Evolutionary conservation across 768 basidiomycete species (phyloP), one percentile per base, ranked within the genome.

Genomic region (Sporobolomyces roseus): DNA sequence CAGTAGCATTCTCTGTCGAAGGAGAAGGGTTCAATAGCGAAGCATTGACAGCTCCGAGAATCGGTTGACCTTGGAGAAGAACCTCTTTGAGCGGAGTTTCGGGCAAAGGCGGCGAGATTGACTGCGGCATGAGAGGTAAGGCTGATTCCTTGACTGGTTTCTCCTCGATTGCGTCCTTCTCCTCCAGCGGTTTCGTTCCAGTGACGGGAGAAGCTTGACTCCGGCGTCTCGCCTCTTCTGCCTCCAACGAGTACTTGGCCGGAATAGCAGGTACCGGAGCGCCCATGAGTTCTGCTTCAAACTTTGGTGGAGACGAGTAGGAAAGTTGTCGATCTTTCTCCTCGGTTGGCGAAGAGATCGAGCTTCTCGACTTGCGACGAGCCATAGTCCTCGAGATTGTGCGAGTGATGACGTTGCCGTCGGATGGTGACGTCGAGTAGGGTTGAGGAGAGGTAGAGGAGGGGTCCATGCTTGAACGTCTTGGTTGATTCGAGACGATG

Each of bases 141-240:
- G 52, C 35, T 8, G 52, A 33, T 33, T 8, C 52, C 52, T 53
- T 36, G 52, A 33, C 30, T 21, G 6, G 32, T 27, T 33, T 8
- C 10, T 17, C 32, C 10, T 33, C 29, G 12, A 35, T 32, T 46
- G 5, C 32, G 12, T 30, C 14, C 52, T 32, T 25, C 4, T 16
- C 9, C 30, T 53, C 52, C 25, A 41, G 17, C 25, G 55, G 23
- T 33, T 21, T 23, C 55, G 35, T 2, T 2, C n/a, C 35, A 9
- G 6, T 25, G 27, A 46, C 2, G 9, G 58, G 58, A 29, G 58
- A 60, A 32, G 58, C 23, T 33, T 48, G 58, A 60, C 32, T 46
- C 2, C 45, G 36, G n/a, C 58, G 58, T 33, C 49, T 58, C 56
- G 56, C 56, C 21, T 58, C 56, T 32, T 58, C 58, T 25, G n/a